Percentiles rank a stretch among this genome's conserved stretches.
Conservation (phyloP, 2,329 filamentous ascomycete genomes). For the Rhynchosporium agropyri region DNA sequence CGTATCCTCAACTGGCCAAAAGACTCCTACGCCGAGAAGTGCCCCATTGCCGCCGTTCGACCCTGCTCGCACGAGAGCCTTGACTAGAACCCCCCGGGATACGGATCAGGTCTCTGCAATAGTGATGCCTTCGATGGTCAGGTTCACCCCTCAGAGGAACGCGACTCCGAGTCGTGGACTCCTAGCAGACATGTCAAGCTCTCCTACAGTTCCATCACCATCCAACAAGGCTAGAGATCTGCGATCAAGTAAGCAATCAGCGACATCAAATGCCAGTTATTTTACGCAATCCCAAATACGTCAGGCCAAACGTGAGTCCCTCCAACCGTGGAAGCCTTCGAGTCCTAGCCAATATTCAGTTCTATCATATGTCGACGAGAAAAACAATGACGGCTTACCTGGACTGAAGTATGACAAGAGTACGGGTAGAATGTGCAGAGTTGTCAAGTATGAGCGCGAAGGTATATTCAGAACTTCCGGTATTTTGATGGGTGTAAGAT, state of each 20-base stretch:
- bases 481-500: conserved; percentile 30
- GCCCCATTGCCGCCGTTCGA: conserved; percentile 8
- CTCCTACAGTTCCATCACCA: background rate
- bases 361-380: conserved; percentile 18
- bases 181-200: background rate
- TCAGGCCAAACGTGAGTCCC: background rate
- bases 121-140: conserved; percentile 16
- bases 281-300: background rate
- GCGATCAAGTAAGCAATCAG: background rate
- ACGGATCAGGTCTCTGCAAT: background rate
- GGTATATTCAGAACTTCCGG: conserved; percentile 25
- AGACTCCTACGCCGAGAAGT: conserved; percentile 21
- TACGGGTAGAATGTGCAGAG: conserved; percentile 6
- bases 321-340: conserved; percentile 18
- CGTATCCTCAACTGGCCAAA: conserved; percentile 6
- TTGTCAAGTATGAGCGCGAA: conserved; percentile 19
- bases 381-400: conserved; percentile 3
- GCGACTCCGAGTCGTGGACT: background rate
- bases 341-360: conserved; percentile 17
- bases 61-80: conserved; percentile 12
- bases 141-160: conserved; percentile 3
- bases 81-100: conserved; percentile 6
- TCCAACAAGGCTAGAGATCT: background rate
- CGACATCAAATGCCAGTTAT: background rate
- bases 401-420: conserved; percentile 8